These are phyloP conservation scores for Petunia hybrid DNA, from an alignment of 305 asterid genomes.

Conservation along the genomic window DNA sequence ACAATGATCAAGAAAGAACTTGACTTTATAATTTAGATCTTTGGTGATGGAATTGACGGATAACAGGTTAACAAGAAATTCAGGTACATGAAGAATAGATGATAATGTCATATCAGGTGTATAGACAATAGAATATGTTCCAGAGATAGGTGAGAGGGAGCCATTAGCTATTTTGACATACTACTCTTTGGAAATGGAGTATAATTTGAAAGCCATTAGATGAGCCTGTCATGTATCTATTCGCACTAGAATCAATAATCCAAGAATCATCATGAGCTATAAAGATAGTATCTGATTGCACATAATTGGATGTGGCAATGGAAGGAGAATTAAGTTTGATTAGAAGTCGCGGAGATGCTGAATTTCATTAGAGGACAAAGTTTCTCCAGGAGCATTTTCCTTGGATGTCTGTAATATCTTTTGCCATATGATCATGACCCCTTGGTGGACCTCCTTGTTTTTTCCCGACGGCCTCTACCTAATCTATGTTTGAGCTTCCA, in stretches of 20 bases:
- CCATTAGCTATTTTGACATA: constrained; percentile 17
- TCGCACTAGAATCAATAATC: not conserved
- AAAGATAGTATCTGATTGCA: not conserved
- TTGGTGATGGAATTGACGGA: constrained; percentile 16
- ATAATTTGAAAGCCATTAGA: not conserved
- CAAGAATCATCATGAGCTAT: not conserved
- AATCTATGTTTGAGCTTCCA: not conserved
- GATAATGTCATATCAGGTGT: too few relatives aligned
- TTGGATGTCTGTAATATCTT: not conserved
- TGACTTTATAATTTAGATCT: not conserved
- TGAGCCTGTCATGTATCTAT: not conserved
- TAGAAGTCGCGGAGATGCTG: not conserved
- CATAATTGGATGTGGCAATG: not conserved
- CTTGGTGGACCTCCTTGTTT: not conserved
- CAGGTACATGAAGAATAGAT: constrained; percentile 4
- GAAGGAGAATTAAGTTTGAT: not conserved
- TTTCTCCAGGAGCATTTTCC: not conserved
- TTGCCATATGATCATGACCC: not conserved
- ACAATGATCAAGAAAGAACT: constrained; percentile 12
- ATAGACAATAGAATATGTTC: not conserved
- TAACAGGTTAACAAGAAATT: not conserved
- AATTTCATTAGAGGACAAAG: not conserved
- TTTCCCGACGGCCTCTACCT: not conserved
- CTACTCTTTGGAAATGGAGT: not conserved
- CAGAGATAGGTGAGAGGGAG: not conserved